These are phyloP conservation scores for Punica granatum DNA, from an alignment of 345 rosid species.

Conservation along the genomic window DNA sequence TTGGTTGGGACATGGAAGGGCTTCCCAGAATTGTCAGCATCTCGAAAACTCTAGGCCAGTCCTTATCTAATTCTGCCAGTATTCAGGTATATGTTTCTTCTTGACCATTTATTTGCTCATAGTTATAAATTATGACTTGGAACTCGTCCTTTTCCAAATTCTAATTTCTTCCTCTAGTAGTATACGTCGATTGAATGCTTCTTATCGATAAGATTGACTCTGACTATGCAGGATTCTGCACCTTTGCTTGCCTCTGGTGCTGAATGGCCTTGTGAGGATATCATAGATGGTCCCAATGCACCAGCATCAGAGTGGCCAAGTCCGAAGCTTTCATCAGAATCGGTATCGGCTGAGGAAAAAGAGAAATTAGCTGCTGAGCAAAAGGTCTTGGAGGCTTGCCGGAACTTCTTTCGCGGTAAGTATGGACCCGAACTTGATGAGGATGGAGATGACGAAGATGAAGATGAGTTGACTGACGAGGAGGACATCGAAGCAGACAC, in stretches of 20 bases:
- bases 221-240: constrained; percentile 1
- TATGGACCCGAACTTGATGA: constrained; percentile 14
- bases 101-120: background rate
- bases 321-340: background rate
- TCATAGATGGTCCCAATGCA: background rate
- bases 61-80: constrained; percentile 13
- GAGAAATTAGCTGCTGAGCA: constrained; percentile 24
- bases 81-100: constrained; percentile 15
- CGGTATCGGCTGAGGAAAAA: constrained; percentile 15
- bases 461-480: background rate
- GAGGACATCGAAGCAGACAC: background rate
- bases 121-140: background rate
- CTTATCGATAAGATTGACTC: background rate
- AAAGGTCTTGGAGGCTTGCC: constrained; percentile 33
- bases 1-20: constrained; percentile 58
- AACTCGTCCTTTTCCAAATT: background rate
- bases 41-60: constrained; percentile 22
- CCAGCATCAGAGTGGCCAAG: constrained; percentile 4
- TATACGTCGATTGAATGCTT: no score
- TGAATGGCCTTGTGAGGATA: constrained; percentile 18
- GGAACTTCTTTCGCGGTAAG: constrained; percentile 23
- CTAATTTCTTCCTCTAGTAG: no score
- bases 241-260: background rate
- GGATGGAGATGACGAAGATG: background rate
- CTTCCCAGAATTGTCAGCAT: constrained; percentile 32